A percentile compares a stretch with the other conserved stretches of the same genome.
These are phyloP conservation scores for Podospora pseudopauciseta DNA, from an alignment of 495 filamentous ascomycete genomes.

Conservation along the genomic window DNA sequence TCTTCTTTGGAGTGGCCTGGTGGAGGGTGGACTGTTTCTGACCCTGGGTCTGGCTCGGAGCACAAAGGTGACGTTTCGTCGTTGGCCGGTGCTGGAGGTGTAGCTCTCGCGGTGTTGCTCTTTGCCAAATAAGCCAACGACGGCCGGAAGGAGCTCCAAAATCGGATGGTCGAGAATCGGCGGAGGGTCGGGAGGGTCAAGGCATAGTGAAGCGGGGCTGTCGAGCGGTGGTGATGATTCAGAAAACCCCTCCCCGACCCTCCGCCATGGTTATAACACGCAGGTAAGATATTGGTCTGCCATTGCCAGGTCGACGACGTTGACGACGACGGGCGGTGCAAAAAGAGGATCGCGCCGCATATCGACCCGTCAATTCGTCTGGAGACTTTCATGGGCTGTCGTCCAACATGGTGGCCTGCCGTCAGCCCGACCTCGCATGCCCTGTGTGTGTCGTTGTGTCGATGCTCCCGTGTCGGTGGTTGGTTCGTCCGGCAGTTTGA, in stretches of 20 bases:
- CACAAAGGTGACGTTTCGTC: neutral
- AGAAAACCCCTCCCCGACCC: conserved; percentile 12
- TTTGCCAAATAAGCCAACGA: neutral
- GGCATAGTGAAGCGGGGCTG: conserved; percentile 12
- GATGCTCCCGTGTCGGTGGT: neutral
- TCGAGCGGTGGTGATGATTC: neutral
- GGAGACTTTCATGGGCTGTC: conserved; percentile 52
- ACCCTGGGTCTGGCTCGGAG: neutral
- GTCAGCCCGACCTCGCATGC: conserved; percentile 38
- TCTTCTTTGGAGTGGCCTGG: conserved; percentile 33
- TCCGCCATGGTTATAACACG: conserved; percentile 18
- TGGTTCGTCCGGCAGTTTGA: neutral
- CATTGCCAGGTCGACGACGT: conserved; percentile 31
- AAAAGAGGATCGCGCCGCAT: conserved; percentile 47
- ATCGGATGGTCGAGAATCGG: conserved; percentile 10
- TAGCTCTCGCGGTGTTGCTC: neutral
- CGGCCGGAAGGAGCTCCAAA: conserved; percentile 20
- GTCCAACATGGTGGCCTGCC: conserved; percentile 45
- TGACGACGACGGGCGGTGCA: conserved; percentile 38
- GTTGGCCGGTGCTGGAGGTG: neutral
- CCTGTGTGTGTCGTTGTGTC: conserved; percentile 14
- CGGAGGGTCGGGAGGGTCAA: conserved; percentile 13
- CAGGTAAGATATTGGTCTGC: neutral
- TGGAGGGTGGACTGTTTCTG: neutral
- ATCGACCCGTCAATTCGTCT: conserved; percentile 51